These are phyloP conservation scores for Ogataea sp. DNA, from an alignment of 805 yeast genomes.

Conservation along the genomic window DNA sequence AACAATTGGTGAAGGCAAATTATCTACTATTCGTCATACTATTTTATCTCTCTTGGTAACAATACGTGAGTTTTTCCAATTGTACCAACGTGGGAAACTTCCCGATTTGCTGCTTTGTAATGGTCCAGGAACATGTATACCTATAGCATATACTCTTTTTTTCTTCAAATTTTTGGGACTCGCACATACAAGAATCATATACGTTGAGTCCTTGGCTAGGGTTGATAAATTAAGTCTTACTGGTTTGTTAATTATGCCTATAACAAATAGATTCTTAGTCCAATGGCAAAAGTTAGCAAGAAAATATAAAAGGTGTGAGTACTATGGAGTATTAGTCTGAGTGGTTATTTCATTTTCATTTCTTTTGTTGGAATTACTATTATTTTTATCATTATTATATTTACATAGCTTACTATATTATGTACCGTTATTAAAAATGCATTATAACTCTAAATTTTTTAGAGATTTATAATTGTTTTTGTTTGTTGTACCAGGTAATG, in stretches of 20 bases:
- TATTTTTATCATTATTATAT: too few species aligned
- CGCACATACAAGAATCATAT: conserved; percentile 51
- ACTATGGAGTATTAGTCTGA: conserved; percentile 67
- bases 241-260: conserved; percentile 62
- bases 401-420: too few species aligned
- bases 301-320: conserved; percentile 55
- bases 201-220: conserved; percentile 83
- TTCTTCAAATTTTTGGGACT: conserved; percentile 39
- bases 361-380: too few species aligned
- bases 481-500: conserved; percentile 2
- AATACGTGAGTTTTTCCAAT: conserved; percentile 3
- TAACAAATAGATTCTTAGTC: conserved; percentile 73
- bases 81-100: conserved; percentile 3
- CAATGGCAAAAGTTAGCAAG: conserved; percentile 72
- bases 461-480: conserved; percentile 6
- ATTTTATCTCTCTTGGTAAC: conserved; percentile 13
- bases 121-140: conserved; percentile 81
- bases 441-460: conserved; percentile 5
- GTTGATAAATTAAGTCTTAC: conserved; percentile 68
- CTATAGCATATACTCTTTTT: conserved; percentile 53
- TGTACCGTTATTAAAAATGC: too few species aligned
- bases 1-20: conserved; percentile 28
- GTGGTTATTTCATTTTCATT: too few species aligned
- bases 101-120: conserved; percentile 38
- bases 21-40: conserved; percentile 25